These are phyloP conservation scores for Suillus bovinus DNA, from an alignment of 768 basidiomycete species.

Conservation along the genomic window DNA sequence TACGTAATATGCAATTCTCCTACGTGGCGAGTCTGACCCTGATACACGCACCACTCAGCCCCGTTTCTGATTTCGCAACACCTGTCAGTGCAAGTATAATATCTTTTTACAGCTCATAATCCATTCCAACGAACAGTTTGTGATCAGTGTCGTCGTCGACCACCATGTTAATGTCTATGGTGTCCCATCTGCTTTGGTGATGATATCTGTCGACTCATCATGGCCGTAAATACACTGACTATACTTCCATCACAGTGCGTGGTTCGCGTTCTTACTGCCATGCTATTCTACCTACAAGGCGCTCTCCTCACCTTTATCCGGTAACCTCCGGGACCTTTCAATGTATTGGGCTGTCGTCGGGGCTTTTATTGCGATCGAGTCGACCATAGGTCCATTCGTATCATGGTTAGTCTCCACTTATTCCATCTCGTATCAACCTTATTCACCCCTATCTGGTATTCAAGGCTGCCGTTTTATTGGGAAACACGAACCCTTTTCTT, in stretches of 20 bases:
- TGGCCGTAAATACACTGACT: conserved; percentile 5
- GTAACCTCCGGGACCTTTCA: conserved; percentile 57
- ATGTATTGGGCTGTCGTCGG: conserved; percentile 69
- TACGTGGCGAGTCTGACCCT: not conserved
- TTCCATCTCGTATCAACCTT: conserved; percentile 5
- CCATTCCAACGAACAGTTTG: not conserved
- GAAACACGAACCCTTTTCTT: conserved; percentile 69
- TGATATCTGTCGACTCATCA: conserved; percentile 5
- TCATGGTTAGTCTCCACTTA: conserved; percentile 50
- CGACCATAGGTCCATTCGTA: conserved; percentile 60
- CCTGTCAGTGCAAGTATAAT: not conserved
- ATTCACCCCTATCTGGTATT: conserved; percentile 17
- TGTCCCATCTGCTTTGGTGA: conserved; percentile 53
- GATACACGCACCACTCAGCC: not conserved
- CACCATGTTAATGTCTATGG: conserved; percentile 48
- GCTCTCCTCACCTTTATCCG: conserved; percentile 49
- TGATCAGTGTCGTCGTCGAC: not conserved
- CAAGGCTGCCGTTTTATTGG: conserved; percentile 78
- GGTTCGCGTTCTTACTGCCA: conserved; percentile 70
- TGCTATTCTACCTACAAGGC: conserved; percentile 69
- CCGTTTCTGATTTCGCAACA: not conserved
- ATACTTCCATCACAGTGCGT: conserved; percentile 46
- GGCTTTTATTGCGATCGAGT: conserved; percentile 60
- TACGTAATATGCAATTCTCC: not conserved
- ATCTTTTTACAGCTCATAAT: not conserved